These are phyloP conservation scores for Hortaea sp. DNA, from an alignment of 2,329 filamentous ascomycete species.

Conservation along the genomic window DNA sequence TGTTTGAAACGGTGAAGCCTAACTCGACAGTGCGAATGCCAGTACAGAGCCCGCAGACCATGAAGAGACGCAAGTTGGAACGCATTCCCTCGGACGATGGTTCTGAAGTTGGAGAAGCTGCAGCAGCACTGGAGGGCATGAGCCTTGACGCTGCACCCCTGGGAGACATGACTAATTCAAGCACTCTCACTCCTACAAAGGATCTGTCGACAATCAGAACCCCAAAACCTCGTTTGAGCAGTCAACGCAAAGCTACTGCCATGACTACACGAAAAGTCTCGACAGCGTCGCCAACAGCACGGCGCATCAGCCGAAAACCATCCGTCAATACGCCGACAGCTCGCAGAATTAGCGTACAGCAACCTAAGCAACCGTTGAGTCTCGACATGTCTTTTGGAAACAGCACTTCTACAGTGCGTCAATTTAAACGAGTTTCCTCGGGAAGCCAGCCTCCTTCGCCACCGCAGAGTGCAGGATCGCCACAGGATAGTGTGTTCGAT, in stretches of 20 bases:
- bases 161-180: conserved; percentile 19
- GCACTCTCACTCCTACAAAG: conserved; percentile 13
- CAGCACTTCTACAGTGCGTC: conserved; percentile 77
- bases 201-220: conserved; percentile 28
- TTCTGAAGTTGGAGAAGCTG: conserved; percentile 23
- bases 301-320: conserved; percentile 21
- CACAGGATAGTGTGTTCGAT: conserved; percentile 25
- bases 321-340: conserved; percentile 33
- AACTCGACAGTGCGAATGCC: conserved; percentile 45
- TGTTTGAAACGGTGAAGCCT: conserved; percentile 84
- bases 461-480: conserved; percentile 8
- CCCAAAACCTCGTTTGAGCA: conserved; percentile 20
- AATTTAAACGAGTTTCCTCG: conserved; percentile 75
- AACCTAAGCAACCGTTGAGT: conserved; percentile 64
- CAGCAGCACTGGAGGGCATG: conserved; percentile 32
- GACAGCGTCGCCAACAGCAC: conserved; percentile 23
- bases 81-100: conserved; percentile 33
- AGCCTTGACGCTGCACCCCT: conserved; percentile 36
- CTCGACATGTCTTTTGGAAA: conserved; percentile 92
- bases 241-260: conserved; percentile 28
- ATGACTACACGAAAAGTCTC: conserved; percentile 28
- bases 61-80: conserved; percentile 38
- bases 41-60: conserved; percentile 37
- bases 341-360: conserved; percentile 31
- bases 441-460: conserved; percentile 13